These are phyloP conservation scores for Limtongia smithiae DNA, from an alignment of 805 yeast species.

Conservation along the genomic window DNA sequence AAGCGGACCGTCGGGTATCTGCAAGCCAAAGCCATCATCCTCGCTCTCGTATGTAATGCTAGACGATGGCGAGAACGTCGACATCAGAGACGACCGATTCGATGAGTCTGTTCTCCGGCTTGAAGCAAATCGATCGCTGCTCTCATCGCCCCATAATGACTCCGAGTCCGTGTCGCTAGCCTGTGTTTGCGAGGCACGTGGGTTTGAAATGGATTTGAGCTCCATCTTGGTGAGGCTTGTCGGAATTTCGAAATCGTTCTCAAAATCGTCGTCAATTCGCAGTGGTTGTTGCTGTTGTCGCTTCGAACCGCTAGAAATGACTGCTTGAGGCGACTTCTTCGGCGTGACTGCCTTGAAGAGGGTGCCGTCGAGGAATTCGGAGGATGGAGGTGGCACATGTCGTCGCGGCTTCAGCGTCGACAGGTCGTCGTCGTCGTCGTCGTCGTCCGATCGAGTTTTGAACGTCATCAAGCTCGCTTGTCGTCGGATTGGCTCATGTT, in stretches of 20 bases:
- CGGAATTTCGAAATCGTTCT: constrained; percentile 22
- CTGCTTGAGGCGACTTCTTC: no score
- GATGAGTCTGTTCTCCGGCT: constrained; percentile 16
- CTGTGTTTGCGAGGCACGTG: background rate
- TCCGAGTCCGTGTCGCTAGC: constrained; percentile 12
- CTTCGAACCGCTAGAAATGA: no score
- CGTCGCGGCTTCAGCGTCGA: background rate
- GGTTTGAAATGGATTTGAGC: no score
- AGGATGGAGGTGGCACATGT: background rate
- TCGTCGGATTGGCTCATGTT: background rate
- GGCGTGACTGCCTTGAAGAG: constrained; percentile 2
- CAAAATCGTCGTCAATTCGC: constrained; percentile 13
- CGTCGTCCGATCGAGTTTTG: background rate
- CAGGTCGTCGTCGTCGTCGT: background rate
- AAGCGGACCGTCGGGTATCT: constrained; percentile 24
- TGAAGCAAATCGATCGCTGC: constrained; percentile 21
- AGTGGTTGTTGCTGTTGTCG: background rate
- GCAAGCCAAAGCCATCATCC: constrained; percentile 24
- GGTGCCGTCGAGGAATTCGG: constrained; percentile 7
- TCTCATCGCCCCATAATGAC: constrained; percentile 26
- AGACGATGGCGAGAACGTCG: constrained; percentile 26
- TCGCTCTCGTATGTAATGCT: constrained; percentile 27
- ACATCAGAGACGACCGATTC: constrained; percentile 21
- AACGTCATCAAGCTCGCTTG: no score
- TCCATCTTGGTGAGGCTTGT: constrained; percentile 3